Evolutionary conservation across 139 green algal species (phyloP), one percentile per base, ranked within the genome.

Genomic region (Penium margaritaceum): DNA sequence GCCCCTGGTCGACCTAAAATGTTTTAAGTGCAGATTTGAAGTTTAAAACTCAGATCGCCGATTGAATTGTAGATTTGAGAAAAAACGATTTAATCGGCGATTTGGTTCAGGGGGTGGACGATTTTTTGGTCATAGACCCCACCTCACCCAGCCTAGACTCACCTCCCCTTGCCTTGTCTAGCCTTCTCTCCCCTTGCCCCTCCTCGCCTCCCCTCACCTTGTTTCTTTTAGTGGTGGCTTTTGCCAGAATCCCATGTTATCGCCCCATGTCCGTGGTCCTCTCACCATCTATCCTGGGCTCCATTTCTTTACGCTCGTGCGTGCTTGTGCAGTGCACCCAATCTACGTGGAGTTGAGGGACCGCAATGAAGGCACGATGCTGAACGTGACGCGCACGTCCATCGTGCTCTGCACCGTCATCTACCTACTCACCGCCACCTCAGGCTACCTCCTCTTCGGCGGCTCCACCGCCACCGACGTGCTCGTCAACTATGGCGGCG

Each of bases 391-490:
- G 58, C 58, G 58, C n/a, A 27, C 27, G n/a, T 41, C 58, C 33
- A 38, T 66, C 6, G 9, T 5, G 6, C 58, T 66, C 33, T 66
- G 58, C 4, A 66, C 58, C 58, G 30, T 39, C 21, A 34, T 70
- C 0, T 70, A 70, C 36, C 63, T 70, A 17, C 37, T 54, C 35
- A 70, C 63, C 27, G 33, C 63, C 17, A 24, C 32, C 63, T 51
- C 36, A 15, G 63, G 63, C 12, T 70, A 55, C 34, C 63, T 70
- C 15, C 63, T 70, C 37, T 70, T 70, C 54, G 63, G 63, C 9
- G 34, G 19, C 27, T 24, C 30, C 35, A 70, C 36, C 34, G 35
- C 34, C 5, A 36, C 21, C 12, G 63, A 70, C 21, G 63, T 70
- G 35, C 63, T 70, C 19, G 34, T 36, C 21, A 70, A 70, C 32